Evolutionary conservation across 116 monocot species (phyloP), one percentile per base, ranked within the genome.

Genomic region (Zostera marina): DNA sequence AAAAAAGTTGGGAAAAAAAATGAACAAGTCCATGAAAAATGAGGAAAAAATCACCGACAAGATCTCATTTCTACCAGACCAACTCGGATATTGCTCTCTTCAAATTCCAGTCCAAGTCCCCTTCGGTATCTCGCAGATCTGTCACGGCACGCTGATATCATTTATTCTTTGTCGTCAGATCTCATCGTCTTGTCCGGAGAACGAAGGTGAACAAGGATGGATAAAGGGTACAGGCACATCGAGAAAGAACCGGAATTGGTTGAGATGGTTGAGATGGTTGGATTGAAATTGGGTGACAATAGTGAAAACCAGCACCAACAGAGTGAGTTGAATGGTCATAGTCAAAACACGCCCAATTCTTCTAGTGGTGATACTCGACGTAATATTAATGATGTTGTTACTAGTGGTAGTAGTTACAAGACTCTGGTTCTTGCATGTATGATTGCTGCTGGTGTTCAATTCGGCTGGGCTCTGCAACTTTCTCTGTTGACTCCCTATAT

Each of bases 391-490:
- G 32, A 32, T 32, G 32, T 32, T 14, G 11, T 38, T 46, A 45
- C 22, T 52, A 64, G 53, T 39, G 54, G 62, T 5, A 65, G 68
- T 59, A 74, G 81, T 63, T 54, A 67, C 68, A 84, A 63, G 81
- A 88, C 70, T 12, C 60, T 93, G 70, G 44, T 79, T 41, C 81
- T 93, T 9, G 74, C 76, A 7, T 84, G 66, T 47, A 93, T 75
- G 79, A 75, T 93, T 38, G 93, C 78, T 16, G 93, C 93, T 12
- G 93, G 93, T 1, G 93, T 93, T 3, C 93, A 93, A 69, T 93
- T 93, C 61, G 93, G 93, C 2, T 93, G 93, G 93, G 93, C 93
- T 16, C 66, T 93, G 67, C 93, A 93, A 66, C 79, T 93, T 1
- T 93, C 93, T 22, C 88, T 93, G 13, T 56, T 93, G 68, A 93